phyloP scores from a whole-genome alignment of 2,329 filamentous ascomycete species.

The Trichoderma sp. region DNA sequence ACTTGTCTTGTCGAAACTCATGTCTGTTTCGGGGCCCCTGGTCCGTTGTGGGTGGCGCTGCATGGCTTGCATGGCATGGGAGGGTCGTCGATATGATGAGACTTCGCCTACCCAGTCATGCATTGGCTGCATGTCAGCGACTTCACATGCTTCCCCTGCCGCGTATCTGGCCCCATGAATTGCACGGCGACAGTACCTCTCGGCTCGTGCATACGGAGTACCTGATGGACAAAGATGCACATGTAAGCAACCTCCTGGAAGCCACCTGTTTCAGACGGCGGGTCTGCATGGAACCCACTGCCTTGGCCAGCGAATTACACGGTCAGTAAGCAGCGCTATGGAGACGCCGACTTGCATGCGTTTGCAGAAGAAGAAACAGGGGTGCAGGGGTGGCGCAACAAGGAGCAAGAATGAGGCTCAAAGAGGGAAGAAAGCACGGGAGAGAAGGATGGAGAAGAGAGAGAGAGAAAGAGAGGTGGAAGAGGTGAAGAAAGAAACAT shows the following conservation, averaged over 20 bases:
- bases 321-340: background rate
- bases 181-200: background rate
- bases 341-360: conserved; percentile 17
- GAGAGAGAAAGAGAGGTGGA: background rate
- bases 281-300: conserved; percentile 10
- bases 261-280: conserved; percentile 12
- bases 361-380: conserved; percentile 14
- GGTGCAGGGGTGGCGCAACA: background rate
- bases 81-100: conserved; percentile 11
- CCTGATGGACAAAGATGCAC: background rate
- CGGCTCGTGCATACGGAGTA: background rate
- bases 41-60: conserved; percentile 7
- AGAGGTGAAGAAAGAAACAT: background rate
- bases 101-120: background rate
- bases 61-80: conserved; percentile 12
- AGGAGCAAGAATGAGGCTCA: background rate
- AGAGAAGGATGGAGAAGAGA: background rate
- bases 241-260: conserved; percentile 16
- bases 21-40: background rate
- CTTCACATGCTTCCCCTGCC: background rate
- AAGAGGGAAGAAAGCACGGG: background rate
- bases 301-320: background rate
- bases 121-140: conserved; percentile 17
- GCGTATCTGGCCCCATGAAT: background rate
- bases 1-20: conserved; percentile 8